A percentile compares a stretch with the other conserved stretches of the same genome.
phyloP scores from a whole-genome alignment of 2,329 filamentous ascomycete species.

The Pseudogymnoascus sp. region DNA sequence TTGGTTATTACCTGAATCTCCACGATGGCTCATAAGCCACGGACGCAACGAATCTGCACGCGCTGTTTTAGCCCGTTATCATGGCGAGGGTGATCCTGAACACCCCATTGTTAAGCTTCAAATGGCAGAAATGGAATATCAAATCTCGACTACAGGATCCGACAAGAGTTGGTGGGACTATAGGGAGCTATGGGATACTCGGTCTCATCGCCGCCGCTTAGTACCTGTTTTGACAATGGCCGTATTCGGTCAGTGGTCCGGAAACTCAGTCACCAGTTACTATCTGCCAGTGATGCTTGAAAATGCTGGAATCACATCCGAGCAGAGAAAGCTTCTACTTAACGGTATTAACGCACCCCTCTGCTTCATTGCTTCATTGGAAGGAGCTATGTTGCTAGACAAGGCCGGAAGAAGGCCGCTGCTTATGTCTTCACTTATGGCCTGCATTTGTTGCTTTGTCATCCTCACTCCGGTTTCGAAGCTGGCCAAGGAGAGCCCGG shows the following conservation, averaged over 20 bases:
- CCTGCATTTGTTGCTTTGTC: constrained; percentile 40
- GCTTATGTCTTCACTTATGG: constrained; percentile 40
- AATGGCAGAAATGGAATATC: constrained; percentile 24
- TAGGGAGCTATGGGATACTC: constrained; percentile 21
- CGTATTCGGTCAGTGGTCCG: constrained; percentile 24
- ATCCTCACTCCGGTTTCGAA: constrained; percentile 43
- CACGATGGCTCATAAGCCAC: constrained; percentile 37
- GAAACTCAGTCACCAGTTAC: constrained; percentile 30
- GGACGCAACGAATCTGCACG: constrained; percentile 48
- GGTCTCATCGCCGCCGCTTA: constrained; percentile 22
- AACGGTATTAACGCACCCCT: constrained; percentile 32
- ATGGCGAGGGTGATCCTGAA: constrained; percentile 33
- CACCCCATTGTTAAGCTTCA: constrained; percentile 25
- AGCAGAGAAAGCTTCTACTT: constrained; percentile 34
- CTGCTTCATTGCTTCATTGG: constrained; percentile 31
- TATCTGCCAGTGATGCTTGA: constrained; percentile 22
- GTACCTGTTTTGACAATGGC: constrained; percentile 28
- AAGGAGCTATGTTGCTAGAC: constrained; percentile 20
- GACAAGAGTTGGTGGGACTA: constrained; percentile 31
- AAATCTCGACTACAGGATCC: constrained; percentile 22
- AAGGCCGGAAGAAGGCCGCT: constrained; percentile 30
- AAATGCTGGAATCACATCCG: constrained; percentile 23
- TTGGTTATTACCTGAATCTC: constrained; percentile 15
- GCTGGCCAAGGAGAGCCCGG: constrained; percentile 28
- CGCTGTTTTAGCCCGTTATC: constrained; percentile 47